Evolutionary conservation across 164 flowering plant species (phyloP).

Genomic region (Dillenia turbinata): DNA sequence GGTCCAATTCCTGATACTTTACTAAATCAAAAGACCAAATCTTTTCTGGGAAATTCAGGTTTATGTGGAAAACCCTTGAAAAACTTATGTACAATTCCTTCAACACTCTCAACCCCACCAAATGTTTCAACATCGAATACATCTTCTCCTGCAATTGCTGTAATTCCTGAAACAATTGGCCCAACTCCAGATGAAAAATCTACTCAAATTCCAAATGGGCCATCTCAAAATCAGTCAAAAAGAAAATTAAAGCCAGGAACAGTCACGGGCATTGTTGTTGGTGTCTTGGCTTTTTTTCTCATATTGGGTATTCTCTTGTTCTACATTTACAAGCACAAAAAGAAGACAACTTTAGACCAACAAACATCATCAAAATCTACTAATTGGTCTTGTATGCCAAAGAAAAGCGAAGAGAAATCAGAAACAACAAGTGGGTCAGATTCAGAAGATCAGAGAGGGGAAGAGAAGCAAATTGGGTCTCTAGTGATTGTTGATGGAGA

Average conservation of each 20-base stretch:
- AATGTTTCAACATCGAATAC: constrained; percentile 29
- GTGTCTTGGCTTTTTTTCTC: constrained; percentile 55
- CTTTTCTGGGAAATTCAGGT: constrained; percentile 53
- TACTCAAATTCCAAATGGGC: not conserved
- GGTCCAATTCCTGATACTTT: constrained; percentile 68
- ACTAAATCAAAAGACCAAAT: constrained; percentile 43
- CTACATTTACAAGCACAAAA: constrained; percentile 43
- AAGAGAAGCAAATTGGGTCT: constrained; percentile 14
- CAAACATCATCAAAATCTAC: constrained; percentile 9
- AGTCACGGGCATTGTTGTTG: constrained; percentile 50
- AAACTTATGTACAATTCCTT: constrained; percentile 56
- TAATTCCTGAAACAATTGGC: constrained; percentile 44
- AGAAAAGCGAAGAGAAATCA: constrained; percentile 37
- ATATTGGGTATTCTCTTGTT: constrained; percentile 41
- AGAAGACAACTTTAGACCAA: constrained; percentile 12
- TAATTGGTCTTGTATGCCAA: constrained; percentile 38
- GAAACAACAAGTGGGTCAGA: constrained; percentile 25
- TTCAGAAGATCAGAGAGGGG: constrained; percentile 18
- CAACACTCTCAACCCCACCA: constrained; percentile 49
- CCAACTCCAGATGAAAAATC: constrained; percentile 22
- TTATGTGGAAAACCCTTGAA: constrained; percentile 80
- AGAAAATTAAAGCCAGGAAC: constrained; percentile 46
- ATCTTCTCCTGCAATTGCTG: constrained; percentile 73
- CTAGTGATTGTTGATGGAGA: constrained; percentile 59
- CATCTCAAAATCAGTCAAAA: constrained; percentile 4